Base-by-base conservation (phyloP, 306 rosid species). In the Pyrus betulifolia region DNA sequence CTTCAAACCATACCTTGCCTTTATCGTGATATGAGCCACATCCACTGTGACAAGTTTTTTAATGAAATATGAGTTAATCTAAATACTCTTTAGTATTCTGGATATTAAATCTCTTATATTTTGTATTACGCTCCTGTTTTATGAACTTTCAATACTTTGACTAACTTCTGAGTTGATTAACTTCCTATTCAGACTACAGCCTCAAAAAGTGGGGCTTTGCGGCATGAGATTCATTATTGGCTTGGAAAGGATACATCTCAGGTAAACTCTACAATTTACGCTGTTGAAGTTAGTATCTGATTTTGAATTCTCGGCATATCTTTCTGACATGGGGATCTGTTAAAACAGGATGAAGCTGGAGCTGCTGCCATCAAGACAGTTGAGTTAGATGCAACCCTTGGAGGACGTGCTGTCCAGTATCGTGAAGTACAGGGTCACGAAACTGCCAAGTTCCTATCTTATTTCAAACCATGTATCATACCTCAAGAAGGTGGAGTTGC, bases 371-470 rank as follows among this genome's bases (percentile, higher is more conserved):
- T 96, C 85, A 96, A 96, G 85, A 91, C 99, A 44, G 90, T 96
- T 69, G 99, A 96, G 84, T 83, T 96, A 79, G 98, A 96, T 88
- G 98, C 99, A 82, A 85, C 93, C 78, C 94, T 96, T 67, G 99
- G 99, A 78, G 99, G 98, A 70, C 98, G 98, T 64, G 99, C 99
- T 66, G 97, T 96, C 79, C 99, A 96, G 85, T 93, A 93, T 74
- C 98, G 99, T 23, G 99, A 96, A 87, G 87, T 89, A 70, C 98
- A 96, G 75, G 99, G 99, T 85, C 91, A 88, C 44, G 99, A 96
- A 85, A 96, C 97, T 2, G 96, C 90, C 57, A 96, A 93, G 74
- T 92, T 96, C 78, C 83, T 92, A 52, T 96, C 99, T 25, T 89
- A 89, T 84, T 96, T 96, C 74, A 96, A 86, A 84, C 99, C 98